Percentiles rank a stretch among this genome's conserved stretches.
Evolutionary conservation across 495 filamentous ascomycete species (phyloP).

Genomic region (Xylaria curta): DNA sequence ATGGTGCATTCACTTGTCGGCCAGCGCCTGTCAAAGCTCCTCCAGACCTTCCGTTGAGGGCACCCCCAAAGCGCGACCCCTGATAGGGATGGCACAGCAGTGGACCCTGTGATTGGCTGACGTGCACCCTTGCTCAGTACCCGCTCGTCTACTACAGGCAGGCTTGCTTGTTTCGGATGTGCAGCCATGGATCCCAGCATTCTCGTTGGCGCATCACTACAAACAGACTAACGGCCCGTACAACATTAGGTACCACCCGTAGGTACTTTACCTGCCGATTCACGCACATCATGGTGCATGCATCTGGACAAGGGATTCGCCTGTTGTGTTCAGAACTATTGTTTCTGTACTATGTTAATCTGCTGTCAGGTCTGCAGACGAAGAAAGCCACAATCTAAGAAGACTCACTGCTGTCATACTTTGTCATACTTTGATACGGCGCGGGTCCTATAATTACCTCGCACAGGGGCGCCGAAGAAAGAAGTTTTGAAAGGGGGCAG

Average conservation of each 20-base stretch:
- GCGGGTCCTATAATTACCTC: conserved; percentile 1
- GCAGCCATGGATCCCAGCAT: neutral
- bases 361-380: neutral
- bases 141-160: neutral
- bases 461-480: neutral
- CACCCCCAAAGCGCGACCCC: neutral
- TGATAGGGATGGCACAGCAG: neutral
- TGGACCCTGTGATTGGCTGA: conserved; percentile 6
- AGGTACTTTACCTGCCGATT: neutral
- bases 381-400: neutral
- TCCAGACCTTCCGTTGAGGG: neutral
- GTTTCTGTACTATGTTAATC: neutral
- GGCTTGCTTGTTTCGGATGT: conserved; percentile 20
- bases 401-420: neutral
- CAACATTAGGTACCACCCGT: neutral
- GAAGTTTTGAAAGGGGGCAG: conserved; percentile 3
- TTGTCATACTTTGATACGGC: neutral
- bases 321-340: neutral
- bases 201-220: conserved; percentile 14
- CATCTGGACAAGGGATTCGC: neutral
- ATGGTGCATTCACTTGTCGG: conserved; percentile 3
- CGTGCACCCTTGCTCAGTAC: neutral
- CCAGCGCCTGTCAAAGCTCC: conserved; percentile 2
- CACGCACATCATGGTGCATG: conserved; percentile 14
- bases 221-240: neutral